Percentiles rank a stretch among this genome's conserved stretches.
These are phyloP conservation scores for Xanthoceras sorbifolium DNA, from an alignment of 345 rosid genomes.

Conservation along the genomic window DNA sequence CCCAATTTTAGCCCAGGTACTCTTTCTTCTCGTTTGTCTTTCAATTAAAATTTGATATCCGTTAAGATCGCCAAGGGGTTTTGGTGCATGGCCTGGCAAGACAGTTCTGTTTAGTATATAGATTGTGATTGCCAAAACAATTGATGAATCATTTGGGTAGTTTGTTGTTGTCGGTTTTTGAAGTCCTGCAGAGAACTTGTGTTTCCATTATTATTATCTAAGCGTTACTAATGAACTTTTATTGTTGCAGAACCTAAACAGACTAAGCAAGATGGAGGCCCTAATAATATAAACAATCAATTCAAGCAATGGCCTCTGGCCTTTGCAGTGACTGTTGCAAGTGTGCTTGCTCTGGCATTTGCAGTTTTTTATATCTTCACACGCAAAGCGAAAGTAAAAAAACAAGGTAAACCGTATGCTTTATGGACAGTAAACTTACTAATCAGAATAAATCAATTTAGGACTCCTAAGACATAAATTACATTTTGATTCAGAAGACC, in stretches of 20 bases:
- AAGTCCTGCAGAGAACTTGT: not conserved
- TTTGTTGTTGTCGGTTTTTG: not conserved
- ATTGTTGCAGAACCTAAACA: not conserved
- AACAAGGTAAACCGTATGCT: constrained; percentile 20
- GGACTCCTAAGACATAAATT: not conserved
- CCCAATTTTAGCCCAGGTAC: constrained; percentile 25
- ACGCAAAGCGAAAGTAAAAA: constrained; percentile 9
- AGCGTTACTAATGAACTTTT: not conserved
- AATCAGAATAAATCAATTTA: too few relatives aligned
- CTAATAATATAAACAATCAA: not conserved
- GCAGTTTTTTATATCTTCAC: constrained; percentile 6
- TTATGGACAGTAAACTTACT: not conserved
- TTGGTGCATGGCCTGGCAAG: not conserved
- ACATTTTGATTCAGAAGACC: constrained; percentile 19
- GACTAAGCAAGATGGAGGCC: not conserved
- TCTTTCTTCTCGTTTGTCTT: not conserved
- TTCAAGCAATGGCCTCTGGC: constrained; percentile 9
- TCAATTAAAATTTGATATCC: too few relatives aligned
- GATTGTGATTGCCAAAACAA: not conserved
- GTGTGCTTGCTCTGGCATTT: not conserved
- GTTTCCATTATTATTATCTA: not conserved
- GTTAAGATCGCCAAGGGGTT: too few relatives aligned
- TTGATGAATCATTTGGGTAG: not conserved
- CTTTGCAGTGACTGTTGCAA: constrained; percentile 13
- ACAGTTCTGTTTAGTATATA: not conserved